phyloP scores from a whole-genome alignment of 1,284 basidiomycete species.

The Boletellus sp. region DNA sequence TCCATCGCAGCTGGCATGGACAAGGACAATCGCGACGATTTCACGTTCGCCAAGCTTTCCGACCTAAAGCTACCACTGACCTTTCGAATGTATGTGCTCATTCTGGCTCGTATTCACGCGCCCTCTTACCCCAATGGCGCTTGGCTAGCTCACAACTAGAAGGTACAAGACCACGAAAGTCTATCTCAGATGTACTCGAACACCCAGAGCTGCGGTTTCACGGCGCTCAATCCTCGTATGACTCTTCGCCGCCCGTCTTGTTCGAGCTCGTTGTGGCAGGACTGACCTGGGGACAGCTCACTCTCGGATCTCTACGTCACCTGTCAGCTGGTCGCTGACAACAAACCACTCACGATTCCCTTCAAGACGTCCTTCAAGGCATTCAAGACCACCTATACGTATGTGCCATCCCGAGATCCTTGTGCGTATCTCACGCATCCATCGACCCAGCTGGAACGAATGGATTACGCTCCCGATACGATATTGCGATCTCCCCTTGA shows the following conservation, averaged over 20 bases:
- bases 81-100: constrained; percentile 71
- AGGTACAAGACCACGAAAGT: constrained; percentile 64
- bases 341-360: constrained; percentile 87
- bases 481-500: constrained; percentile 87
- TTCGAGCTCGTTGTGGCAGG: not conserved
- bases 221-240: constrained; percentile 75
- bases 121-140: constrained; percentile 6
- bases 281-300: constrained; percentile 41
- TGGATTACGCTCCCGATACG: constrained; percentile 88
- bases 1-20: constrained; percentile 46
- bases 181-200: constrained; percentile 74
- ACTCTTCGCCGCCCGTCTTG: constrained; percentile 8
- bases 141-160: constrained; percentile 75
- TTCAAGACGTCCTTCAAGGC: constrained; percentile 91
- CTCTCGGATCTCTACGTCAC: constrained; percentile 91
- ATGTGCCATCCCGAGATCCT: constrained; percentile 23
- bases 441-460: constrained; percentile 83
- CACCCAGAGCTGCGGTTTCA: constrained; percentile 76
- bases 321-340: constrained; percentile 87
- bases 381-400: constrained; percentile 84
- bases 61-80: constrained; percentile 86
- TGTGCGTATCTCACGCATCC: constrained; percentile 3
- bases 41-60: constrained; percentile 85
- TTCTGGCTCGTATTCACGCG: constrained; percentile 4
- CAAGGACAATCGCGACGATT: constrained; percentile 76